Conservation (phyloP, 2,329 filamentous ascomycete species). For the Beauveria rudraprayagi region DNA sequence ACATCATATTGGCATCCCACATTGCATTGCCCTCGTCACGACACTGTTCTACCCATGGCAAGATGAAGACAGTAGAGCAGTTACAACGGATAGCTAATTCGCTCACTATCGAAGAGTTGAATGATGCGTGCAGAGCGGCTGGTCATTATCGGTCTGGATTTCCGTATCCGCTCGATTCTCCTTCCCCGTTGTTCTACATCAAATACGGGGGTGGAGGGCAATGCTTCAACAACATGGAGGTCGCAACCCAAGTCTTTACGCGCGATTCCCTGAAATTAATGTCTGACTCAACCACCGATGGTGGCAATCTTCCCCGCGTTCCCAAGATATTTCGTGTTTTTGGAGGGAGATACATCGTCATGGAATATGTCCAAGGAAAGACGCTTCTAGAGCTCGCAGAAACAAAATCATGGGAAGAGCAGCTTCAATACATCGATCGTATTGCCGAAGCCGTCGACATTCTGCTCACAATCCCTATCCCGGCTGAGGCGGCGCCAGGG, state of each 20-base stretch:
- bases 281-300: background rate
- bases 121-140: background rate
- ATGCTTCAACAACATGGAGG: background rate
- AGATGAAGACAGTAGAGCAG: background rate
- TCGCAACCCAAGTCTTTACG: background rate
- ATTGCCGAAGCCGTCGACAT: background rate
- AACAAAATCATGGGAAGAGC: background rate
- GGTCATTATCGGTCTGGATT: background rate
- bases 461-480: background rate
- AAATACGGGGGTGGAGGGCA: background rate
- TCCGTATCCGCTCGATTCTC: background rate
- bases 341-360: background rate
- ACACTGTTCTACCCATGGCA: background rate
- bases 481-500: background rate
- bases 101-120: background rate
- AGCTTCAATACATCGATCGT: background rate
- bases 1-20: too few relatives aligned
- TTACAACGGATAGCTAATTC: background rate
- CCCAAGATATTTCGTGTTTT: background rate
- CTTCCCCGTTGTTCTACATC: background rate
- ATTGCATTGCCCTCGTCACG: background rate
- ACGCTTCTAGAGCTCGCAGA: background rate
- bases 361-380: background rate
- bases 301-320: background rate
- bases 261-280: background rate